Evolutionary conservation across 2,329 filamentous ascomycete genomes (phyloP), one percentile per base, ranked within the genome.

Genomic region (Penicillium sp.): DNA sequence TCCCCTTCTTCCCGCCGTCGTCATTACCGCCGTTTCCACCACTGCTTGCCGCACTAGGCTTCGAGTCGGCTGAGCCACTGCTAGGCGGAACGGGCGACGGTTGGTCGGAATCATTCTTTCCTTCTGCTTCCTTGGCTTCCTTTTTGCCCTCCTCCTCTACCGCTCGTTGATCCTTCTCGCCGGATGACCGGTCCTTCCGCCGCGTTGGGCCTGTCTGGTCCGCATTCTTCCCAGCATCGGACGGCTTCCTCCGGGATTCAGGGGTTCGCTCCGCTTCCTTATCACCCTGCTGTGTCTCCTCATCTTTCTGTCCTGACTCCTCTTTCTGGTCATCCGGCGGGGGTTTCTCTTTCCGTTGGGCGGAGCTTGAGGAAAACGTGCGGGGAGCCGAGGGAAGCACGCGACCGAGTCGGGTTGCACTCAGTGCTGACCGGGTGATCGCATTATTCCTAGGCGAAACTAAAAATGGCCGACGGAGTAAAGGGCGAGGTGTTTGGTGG

Each of bases 1-100:
- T 79, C 44, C 88, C 84, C 62, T 82, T 86, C 69, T 81, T 85
- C 40, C 85, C 81, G 20, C 84, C 79, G 57, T 79, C 78, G 55
- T 85, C 82, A 44, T 76, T 77, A 13, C 77, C 70, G 22, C 69
- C 67, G 46, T 66, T 67, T 16, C 77, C 70, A 22, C 70, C 68
- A 44, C 68, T 66, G 40, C 67, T 72, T 34, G 82, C 78, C 39
- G 82, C 75, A 58, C 80, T 80, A 28, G 79, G 75, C 55, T 72
- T 74, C 16, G 70, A 68, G 50, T 74, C 70, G 32, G 63, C 55
- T 22, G 59, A 51, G 31, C 58, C 54, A 39, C 63, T 59, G 42
- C 62, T 65, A 46, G 64, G 58, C 14, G 71, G 71, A 43, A 71
- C 68, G 20, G 71, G 63, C 11, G 70, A 63, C 29, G 72, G 68